Evolutionary conservation across 768 basidiomycete genomes (phyloP).

Genomic region (Naganishia vaughanmartiniae): DNA sequence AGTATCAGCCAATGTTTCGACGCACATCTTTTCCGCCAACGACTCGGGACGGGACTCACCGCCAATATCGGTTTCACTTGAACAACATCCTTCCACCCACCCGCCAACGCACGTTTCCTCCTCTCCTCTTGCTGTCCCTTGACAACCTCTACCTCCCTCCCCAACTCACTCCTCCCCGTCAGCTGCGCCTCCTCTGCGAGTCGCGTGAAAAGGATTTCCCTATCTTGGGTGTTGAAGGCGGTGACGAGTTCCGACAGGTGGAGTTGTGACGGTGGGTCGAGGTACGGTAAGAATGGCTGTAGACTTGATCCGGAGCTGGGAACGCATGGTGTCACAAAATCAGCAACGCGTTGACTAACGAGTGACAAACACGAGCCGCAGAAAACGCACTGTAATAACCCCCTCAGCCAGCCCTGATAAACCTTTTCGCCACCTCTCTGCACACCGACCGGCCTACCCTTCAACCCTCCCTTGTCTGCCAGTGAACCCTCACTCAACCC

Average conservation of each 20-base stretch:
- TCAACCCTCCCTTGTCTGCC: background rate
- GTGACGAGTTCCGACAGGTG: constrained; percentile 33
- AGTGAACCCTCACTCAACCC: constrained; percentile 13
- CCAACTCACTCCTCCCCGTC: constrained; percentile 31
- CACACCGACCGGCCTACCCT: constrained; percentile 29
- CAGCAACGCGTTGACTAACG: too few relatives aligned
- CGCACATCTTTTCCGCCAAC: constrained; percentile 7
- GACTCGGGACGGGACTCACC: constrained; percentile 9
- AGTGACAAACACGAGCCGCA: background rate
- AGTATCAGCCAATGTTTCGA: too few relatives aligned
- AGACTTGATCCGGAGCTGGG: constrained; percentile 38
- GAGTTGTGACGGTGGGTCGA: constrained; percentile 30
- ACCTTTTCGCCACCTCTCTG: constrained; percentile 43
- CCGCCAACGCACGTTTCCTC: constrained; percentile 28
- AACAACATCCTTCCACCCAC: constrained; percentile 31
- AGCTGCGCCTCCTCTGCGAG: constrained; percentile 35
- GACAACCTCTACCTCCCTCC: constrained; percentile 32
- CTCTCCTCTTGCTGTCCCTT: constrained; percentile 38
- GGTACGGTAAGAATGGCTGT: constrained; percentile 37
- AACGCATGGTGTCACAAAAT: too few relatives aligned
- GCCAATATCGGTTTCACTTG: constrained; percentile 44
- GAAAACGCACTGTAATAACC: constrained; percentile 33
- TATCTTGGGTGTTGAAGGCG: constrained; percentile 35
- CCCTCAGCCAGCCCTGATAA: constrained; percentile 47
- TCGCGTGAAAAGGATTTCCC: constrained; percentile 37